Base-by-base conservation (phyloP, 306 rosid species). In the Cyclanthera cordifolia region DNA sequence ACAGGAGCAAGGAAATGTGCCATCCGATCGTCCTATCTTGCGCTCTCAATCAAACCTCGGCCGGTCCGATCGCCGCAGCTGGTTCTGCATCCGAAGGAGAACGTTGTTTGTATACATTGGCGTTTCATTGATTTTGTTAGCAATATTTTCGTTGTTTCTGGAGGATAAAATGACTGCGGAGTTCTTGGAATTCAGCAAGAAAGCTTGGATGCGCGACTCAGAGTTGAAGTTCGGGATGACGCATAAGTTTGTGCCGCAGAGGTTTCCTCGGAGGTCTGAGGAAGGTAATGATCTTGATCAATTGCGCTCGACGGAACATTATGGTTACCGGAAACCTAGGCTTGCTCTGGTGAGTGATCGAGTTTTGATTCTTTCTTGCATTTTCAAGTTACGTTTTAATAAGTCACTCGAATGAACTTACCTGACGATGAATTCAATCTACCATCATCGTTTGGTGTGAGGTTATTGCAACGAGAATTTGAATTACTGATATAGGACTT, bases 301-400 rank as follows among this genome's bases (percentile, higher is more conserved):
- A 51, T 11, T 82, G 70, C 87, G 94, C 6, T 72, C 79, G 6
- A 78, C 68, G 78, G 73, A 87, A 0, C 75, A 83, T 73, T 43
- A 79, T 43, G 95, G 85, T 73, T 79, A 83, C 61, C 86, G 97
- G 64, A 72, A 82, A 8, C 95, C 99, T 3, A 79, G 90, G 75
- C 71, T 94, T 66, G 99, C 96, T 81, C 80, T 94, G 34, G 99
- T 94, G 73, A 88, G 99, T 85, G 5, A 74, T 67, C n/a, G 28
- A 41, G 14, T 4, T 72, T 24, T 23, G 54, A 66, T 46, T 24
- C 71, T 47, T 65, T 66, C 71, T 46, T 72, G 71, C 56, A 54
- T 14, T 53, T 69, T 56, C 34, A 25, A 61, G 69, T 41, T 15
- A 41, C 64, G n/a, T 1, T 19, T 17, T 59, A n/a, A 57, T 20